These are phyloP conservation scores for Amphirosellinia nigrospora DNA, from an alignment of 495 filamentous ascomycete genomes.

Conservation along the genomic window DNA sequence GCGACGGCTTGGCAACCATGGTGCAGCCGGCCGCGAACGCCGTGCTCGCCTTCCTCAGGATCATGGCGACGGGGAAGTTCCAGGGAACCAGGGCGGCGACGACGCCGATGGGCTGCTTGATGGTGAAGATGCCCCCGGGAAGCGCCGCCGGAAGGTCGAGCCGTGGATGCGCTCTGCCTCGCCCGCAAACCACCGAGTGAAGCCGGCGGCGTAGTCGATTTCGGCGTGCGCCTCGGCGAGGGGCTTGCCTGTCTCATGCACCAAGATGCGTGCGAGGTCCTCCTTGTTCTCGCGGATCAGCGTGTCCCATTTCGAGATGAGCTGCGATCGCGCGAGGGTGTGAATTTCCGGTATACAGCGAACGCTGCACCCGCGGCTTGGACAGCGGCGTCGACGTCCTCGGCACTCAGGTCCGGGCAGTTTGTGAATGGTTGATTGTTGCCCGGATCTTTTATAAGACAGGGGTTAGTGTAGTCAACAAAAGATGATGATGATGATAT, in stretches of 20 bases:
- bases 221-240: constrained; percentile 64
- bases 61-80: constrained; percentile 69
- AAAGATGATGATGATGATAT: neutral
- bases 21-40: constrained; percentile 77
- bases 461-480: neutral
- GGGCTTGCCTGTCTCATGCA: constrained; percentile 70
- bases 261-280: constrained; percentile 64
- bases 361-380: constrained; percentile 66
- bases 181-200: constrained; percentile 69
- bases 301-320: constrained; percentile 65
- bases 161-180: constrained; percentile 76
- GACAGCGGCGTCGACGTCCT: constrained; percentile 68
- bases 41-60: constrained; percentile 70
- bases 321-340: constrained; percentile 67
- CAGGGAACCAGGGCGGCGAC: constrained; percentile 62
- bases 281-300: constrained; percentile 57
- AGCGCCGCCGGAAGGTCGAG: constrained; percentile 58
- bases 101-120: constrained; percentile 69
- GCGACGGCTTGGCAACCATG: constrained; percentile 70
- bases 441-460: constrained; percentile 61
- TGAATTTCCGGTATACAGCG: constrained; percentile 63
- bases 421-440: constrained; percentile 68
- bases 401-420: constrained; percentile 63
- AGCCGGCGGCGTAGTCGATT: constrained; percentile 64
- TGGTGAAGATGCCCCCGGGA: constrained; percentile 67